Conservation (phyloP, 495 filamentous ascomycete genomes). For the Copromyces sp. region DNA sequence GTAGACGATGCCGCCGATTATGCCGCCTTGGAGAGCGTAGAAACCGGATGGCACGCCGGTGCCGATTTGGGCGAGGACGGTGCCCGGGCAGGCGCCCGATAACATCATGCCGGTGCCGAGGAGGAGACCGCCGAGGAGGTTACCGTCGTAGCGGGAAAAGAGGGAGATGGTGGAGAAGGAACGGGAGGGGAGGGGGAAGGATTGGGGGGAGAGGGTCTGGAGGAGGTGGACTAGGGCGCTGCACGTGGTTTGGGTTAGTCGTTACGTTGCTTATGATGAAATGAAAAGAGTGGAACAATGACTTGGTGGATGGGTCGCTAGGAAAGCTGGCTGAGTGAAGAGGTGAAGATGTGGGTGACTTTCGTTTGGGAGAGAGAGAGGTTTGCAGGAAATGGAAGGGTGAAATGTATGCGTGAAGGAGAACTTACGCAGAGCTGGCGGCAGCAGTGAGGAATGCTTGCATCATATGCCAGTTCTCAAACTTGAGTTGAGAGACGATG, state of each 20-base stretch:
- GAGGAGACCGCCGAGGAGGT: slow-evolving; percentile 44
- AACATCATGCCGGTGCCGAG: slow-evolving; percentile 46
- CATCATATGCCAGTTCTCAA: slow-evolving; percentile 48
- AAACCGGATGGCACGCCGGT: slow-evolving; percentile 35
- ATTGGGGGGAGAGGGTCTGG: slow-evolving; percentile 22
- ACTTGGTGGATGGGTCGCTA: too few relatives aligned
- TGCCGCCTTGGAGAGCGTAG: slow-evolving; percentile 31
- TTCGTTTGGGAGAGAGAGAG: background rate
- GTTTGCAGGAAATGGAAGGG: background rate
- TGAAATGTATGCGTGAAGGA: too few relatives aligned
- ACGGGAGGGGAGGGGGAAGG: slow-evolving; percentile 24
- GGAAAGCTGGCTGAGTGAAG: too few relatives aligned
- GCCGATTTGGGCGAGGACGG: slow-evolving; percentile 43
- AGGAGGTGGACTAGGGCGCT: slow-evolving; percentile 24
- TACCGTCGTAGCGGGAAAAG: slow-evolving; percentile 40
- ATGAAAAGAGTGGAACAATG: too few relatives aligned
- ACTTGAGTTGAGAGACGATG: slow-evolving; percentile 43
- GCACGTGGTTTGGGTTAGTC: background rate
- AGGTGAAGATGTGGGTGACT: too few relatives aligned
- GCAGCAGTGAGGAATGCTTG: slow-evolving; percentile 46
- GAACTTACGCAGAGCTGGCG: slow-evolving; percentile 43
- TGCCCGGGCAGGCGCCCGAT: slow-evolving; percentile 47
- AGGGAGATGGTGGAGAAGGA: slow-evolving; percentile 27
- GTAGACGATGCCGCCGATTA: slow-evolving; percentile 35
- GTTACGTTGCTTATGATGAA: background rate